Percentiles rank a stretch among this genome's conserved stretches.
Conservation (phyloP, 768 basidiomycete species). For the Tubosaeta sp. region DNA sequence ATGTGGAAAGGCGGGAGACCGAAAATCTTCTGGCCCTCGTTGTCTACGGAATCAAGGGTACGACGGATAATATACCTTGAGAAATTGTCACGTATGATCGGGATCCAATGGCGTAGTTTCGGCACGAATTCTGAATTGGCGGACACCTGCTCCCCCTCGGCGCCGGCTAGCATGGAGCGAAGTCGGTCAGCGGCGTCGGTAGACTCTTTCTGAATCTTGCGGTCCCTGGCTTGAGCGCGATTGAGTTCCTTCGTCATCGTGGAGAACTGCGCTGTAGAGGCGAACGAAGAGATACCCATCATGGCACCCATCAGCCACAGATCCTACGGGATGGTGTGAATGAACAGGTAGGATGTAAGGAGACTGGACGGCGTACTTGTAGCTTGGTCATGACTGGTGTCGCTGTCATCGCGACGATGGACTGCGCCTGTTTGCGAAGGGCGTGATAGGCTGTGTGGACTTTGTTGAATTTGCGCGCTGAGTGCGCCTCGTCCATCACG, state of each 20-base stretch:
- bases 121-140: background rate
- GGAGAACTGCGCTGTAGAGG: background rate
- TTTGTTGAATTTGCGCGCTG: slow-evolving; percentile 2
- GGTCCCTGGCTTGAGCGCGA: background rate
- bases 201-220: background rate
- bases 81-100: background rate
- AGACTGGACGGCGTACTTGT: background rate
- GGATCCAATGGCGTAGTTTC: background rate
- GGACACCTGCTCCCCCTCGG: background rate
- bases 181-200: background rate
- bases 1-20: background rate
- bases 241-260: background rate
- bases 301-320: slow-evolving; percentile 5
- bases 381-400: slow-evolving; percentile 7
- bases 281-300: background rate
- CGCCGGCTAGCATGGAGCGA: background rate
- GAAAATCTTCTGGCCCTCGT: background rate
- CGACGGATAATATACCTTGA: background rate
- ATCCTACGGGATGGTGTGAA: background rate
- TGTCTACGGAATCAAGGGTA: background rate
- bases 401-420: background rate
- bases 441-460: background rate
- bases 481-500: slow-evolving; percentile 8
- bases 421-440: fast-evolving
- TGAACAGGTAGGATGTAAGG: too few species aligned